Evolutionary conservation across 1,284 basidiomycete genomes (phyloP).

Genomic region (Puccinia triticina): DNA sequence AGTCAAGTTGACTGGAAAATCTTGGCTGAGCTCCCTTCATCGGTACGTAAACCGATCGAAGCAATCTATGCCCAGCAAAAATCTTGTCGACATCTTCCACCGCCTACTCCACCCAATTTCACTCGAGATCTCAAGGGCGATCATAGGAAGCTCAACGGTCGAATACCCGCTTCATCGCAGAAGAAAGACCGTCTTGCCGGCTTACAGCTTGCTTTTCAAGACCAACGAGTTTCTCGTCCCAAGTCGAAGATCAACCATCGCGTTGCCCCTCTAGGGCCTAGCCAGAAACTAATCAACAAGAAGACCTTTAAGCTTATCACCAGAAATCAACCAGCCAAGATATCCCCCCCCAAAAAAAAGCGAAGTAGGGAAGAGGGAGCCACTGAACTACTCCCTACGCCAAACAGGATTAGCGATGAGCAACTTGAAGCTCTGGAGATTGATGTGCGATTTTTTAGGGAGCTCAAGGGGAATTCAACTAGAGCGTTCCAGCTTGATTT

Average conservation of each 20-base stretch:
- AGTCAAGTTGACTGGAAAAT: conserved; percentile 49
- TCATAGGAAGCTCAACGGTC: background rate
- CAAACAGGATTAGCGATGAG: conserved; percentile 37
- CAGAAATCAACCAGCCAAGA: background rate
- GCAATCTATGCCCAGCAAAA: conserved; percentile 21
- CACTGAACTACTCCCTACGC: conserved; percentile 21
- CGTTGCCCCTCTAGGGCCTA: conserved; percentile 23
- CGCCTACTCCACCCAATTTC: conserved; percentile 24
- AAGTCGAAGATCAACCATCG: conserved; percentile 24
- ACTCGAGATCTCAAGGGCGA: background rate
- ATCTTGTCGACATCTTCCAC: conserved; percentile 10
- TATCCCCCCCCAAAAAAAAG: background rate
- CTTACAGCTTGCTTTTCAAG: conserved; percentile 7
- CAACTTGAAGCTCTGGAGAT: conserved; percentile 43
- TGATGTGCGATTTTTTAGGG: conserved; percentile 29
- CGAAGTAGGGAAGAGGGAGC: background rate
- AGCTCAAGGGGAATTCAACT: conserved; percentile 17
- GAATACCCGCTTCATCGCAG: background rate
- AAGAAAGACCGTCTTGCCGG: conserved; percentile 8
- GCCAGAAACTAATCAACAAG: conserved; percentile 41
- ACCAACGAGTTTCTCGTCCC: conserved; percentile 8
- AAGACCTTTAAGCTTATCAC: conserved; percentile 40
- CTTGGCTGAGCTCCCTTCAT: conserved; percentile 38
- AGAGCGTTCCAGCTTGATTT: conserved; percentile 39
- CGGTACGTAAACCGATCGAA: conserved; percentile 43